Evolutionary conservation across 306 rosid species (phyloP), one percentile per base, ranked within the genome.

Genomic region (Medicago lupulina): DNA sequence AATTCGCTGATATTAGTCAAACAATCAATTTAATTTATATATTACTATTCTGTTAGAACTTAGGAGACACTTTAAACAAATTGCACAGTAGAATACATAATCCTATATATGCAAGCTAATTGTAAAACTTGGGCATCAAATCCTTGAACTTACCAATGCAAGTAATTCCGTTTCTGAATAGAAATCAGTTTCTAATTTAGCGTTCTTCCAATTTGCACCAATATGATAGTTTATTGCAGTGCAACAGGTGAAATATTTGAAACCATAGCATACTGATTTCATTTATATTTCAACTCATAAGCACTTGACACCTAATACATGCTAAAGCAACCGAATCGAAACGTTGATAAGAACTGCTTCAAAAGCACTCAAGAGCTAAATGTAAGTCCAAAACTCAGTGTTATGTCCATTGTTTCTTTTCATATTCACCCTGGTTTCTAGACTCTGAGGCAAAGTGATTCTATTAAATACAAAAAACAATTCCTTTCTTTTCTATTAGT

Each of bases 401-500:
- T 44, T 63, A 7, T 74, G 21, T 39, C 74, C 59, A 10, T 60
- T 3, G 25, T 77, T 77, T 44, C 53, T 54, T 65, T 61, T 47
- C 23, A 67, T 62, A 50, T 57, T 19, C 7, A 53, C 47, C 47
- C 54, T 40, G 17, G 64, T 57, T 36, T 58, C 3, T 11, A 21
- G 64, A 58, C 4, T 34, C 73, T 43, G 36, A 73, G 15, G 10
- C 58, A 15, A 15, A n/a, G 36, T 70, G 58, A 66, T 59, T 67
- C 80, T 75, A 71, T 71, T 60, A 71, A 66, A 54, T 82, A 76
- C 83, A 71, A 38, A 19, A 61, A 57, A 54, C 21, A 61, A 51
- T 7, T 14, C 14, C 74, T 63, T 44, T 39, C n/a, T 57, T 79
- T 66, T 70, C 64, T 58, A 11, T 21, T 11, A 19, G 11, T 67